Evolutionary conservation across 495 filamentous ascomycete species (phyloP).

Genomic region (Viridothelium virens): DNA sequence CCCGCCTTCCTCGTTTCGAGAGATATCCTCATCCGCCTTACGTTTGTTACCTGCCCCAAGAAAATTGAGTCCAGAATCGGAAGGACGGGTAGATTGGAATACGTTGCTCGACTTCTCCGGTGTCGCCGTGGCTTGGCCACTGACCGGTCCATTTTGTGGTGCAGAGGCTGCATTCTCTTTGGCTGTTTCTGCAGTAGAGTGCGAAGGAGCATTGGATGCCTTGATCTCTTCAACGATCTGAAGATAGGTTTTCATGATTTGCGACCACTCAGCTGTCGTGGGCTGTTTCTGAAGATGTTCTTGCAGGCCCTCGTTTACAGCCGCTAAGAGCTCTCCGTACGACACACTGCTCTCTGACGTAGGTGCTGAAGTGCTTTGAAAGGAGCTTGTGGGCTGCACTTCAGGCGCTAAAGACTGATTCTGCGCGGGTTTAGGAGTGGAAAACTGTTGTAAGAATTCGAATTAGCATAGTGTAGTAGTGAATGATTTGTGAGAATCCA

Average conservation of each 20-base stretch:
- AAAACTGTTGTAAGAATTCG: not conserved
- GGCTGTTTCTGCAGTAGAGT: not conserved
- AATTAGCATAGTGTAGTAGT: not conserved
- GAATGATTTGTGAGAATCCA: too few relatives aligned
- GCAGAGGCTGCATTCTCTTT: not conserved
- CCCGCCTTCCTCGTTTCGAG: not conserved
- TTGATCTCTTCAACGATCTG: slow-evolving; percentile 15
- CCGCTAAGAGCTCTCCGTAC: not conserved
- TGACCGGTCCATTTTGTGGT: not conserved
- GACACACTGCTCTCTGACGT: not conserved
- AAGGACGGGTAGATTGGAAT: not conserved
- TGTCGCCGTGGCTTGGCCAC: not conserved
- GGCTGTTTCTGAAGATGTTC: slow-evolving; percentile 20
- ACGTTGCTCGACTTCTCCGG: not conserved
- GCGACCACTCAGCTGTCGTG: slow-evolving; percentile 19
- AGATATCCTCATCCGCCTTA: slow-evolving; percentile 12
- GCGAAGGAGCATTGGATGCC: too few relatives aligned
- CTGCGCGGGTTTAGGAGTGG: not conserved
- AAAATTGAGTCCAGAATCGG: not conserved
- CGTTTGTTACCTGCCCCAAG: slow-evolving; percentile 13
- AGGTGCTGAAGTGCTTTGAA: not conserved
- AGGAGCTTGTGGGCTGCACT: not conserved
- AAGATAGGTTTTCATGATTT: slow-evolving; percentile 21
- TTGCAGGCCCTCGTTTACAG: slow-evolving; percentile 22
- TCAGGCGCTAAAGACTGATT: not conserved